These are phyloP conservation scores for Ophiosphaerella narmari DNA, from an alignment of 2,329 filamentous ascomycete species.

Conservation along the genomic window DNA sequence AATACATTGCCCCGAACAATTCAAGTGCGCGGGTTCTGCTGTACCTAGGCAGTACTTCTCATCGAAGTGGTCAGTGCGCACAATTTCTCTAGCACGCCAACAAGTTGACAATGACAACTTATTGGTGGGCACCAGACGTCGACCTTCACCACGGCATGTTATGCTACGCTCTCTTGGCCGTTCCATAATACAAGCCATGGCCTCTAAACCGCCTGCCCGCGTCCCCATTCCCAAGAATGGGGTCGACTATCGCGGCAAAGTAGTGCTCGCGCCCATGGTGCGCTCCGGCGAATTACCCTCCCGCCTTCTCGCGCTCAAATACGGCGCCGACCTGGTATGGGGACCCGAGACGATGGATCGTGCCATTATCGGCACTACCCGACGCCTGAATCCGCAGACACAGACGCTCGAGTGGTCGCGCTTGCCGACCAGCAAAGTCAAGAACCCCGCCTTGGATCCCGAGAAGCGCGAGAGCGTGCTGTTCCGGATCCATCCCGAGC, in stretches of 20 bases:
- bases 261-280: conserved; percentile 97
- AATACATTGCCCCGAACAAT: too few relatives aligned
- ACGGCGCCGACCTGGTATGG: conserved; percentile 97
- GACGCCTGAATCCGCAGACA: conserved; percentile 75
- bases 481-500: conserved; percentile 78
- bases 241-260: conserved; percentile 90
- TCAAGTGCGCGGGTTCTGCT: too few relatives aligned
- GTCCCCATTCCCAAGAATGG: conserved; percentile 86
- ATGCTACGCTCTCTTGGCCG: conserved; percentile 45
- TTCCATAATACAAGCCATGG: conserved; percentile 38
- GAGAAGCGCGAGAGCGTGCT: conserved; percentile 68
- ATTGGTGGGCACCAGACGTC: not conserved
- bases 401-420: conserved; percentile 85
- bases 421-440: conserved; percentile 70
- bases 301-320: conserved; percentile 84
- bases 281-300: conserved; percentile 95
- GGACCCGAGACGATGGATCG: conserved; percentile 94
- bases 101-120: conserved; percentile 1
- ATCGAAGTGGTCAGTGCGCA: conserved; percentile 6
- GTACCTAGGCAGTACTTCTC: not conserved
- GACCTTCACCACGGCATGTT: conserved; percentile 32
- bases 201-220: conserved; percentile 51
- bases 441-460: conserved; percentile 60
- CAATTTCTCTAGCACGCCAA: conserved; percentile 9
- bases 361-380: conserved; percentile 84